A percentile compares a stretch with the other conserved stretches of the same genome.
Evolutionary conservation across 345 rosid species (phyloP).

Genomic region (Arabis alpina): DNA sequence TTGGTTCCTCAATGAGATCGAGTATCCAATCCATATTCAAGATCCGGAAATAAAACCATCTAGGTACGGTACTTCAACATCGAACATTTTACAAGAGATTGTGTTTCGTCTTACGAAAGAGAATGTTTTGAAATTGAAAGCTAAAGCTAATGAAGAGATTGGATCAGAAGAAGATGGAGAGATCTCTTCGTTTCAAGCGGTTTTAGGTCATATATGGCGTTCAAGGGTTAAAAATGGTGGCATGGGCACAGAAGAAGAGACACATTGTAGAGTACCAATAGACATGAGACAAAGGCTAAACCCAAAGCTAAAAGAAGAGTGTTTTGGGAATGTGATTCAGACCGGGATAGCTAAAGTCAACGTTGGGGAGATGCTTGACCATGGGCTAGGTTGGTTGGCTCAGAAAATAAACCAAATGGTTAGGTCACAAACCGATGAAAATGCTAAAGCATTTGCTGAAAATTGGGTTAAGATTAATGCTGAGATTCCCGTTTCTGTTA

Average conservation of each 20-base stretch:
- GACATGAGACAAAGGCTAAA: conserved; percentile 36
- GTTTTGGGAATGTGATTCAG: conserved; percentile 30
- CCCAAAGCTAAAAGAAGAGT: conserved; percentile 16
- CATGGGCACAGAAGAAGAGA: conserved; percentile 24
- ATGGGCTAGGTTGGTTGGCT: conserved; percentile 29
- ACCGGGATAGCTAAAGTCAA: not conserved
- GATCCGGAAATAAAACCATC: conserved; percentile 1
- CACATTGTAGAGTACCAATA: conserved; percentile 9
- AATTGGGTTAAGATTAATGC: conserved; percentile 42
- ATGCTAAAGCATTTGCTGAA: conserved; percentile 9
- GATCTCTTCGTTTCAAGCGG: conserved; percentile 46
- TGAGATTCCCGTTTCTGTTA: not conserved
- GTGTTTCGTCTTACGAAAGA: conserved; percentile 38
- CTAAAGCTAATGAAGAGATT: conserved; percentile 42
- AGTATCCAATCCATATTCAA: conserved; percentile 36
- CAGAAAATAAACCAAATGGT: not conserved
- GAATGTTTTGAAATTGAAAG: conserved; percentile 36
- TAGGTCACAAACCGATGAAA: conserved; percentile 31
- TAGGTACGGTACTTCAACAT: not conserved
- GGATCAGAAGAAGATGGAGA: not conserved
- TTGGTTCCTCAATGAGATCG: conserved; percentile 18
- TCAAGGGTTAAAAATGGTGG: conserved; percentile 12
- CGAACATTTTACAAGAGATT: conserved; percentile 25
- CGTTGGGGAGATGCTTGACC: conserved; percentile 27
- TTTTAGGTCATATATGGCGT: conserved; percentile 39